Base-by-base conservation (phyloP, 345 rosid species). In the Aquilaria sinensis region DNA sequence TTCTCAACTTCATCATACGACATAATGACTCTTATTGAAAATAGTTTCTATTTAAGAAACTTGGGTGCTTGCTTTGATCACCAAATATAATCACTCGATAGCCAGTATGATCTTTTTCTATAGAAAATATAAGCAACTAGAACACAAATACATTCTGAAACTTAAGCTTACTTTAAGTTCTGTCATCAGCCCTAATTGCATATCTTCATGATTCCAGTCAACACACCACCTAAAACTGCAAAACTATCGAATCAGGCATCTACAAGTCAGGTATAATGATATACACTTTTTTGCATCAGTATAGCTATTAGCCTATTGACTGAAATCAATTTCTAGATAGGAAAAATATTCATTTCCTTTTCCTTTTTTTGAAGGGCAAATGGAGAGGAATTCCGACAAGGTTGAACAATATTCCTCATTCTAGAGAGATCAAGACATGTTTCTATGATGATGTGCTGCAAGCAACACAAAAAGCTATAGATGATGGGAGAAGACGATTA, bases 371-470 rank as follows among this genome's bases (percentile, higher is more conserved):
- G 50, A 83, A 87, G 98, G 90, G 73, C 48, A 84, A 77, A 31
- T 92, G 98, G 98, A 80, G 86, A 72, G 98, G 98, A 71, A 87
- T 92, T 72, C 97, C 98, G 5, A 92, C 96, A 29, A 81, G 90
- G 67, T 70, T 92, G 83, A 92, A 92, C 72, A 92, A 92, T 65
- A 79, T 89, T 74, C 97, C 98, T 72, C 98, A 92, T 77, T 92
- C 98, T 9, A 83, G 92, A 67, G 97, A 92, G 73, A 89, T 92
- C 67, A 80, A 97, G 72, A 74, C 74, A 51, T 92, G 89, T 79
- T 92, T 92, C 75, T 92, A 87, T 61, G 78, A 85, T 32, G 98
- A 92, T 80, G 96, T 92, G 59, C 80, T 87, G 29, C 86, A 76
- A 71, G 87, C 96, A 46, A 87, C 97, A 12, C 65, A 74, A 59